Evolutionary conservation across 116 monocot species (phyloP).

Genomic region (Dioscorea cayenensis): DNA sequence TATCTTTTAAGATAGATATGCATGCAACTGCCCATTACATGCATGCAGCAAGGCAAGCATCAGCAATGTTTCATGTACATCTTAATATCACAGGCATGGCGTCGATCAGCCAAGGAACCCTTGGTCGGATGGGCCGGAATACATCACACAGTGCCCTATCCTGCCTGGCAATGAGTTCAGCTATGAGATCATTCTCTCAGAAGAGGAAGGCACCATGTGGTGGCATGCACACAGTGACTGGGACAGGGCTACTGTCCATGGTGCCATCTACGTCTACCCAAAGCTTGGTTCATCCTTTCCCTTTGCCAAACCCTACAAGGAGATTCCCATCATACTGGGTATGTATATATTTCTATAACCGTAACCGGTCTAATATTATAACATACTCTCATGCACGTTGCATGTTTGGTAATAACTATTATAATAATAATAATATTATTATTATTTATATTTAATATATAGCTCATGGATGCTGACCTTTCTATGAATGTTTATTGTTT

Average conservation of each 20-base stretch:
- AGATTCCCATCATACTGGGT: slow-evolving; percentile 11
- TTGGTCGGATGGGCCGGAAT: slow-evolving; percentile 9
- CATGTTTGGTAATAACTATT: background rate
- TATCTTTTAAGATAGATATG: too few species aligned
- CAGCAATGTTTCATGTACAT: too few species aligned
- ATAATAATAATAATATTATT: too few species aligned
- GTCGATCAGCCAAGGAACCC: slow-evolving; percentile 7
- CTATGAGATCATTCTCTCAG: background rate
- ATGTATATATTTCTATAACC: background rate
- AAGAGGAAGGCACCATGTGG: slow-evolving; percentile 10
- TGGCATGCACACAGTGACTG: slow-evolving; percentile 11
- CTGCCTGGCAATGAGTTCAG: background rate
- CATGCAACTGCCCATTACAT: too few species aligned
- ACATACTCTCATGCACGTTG: background rate
- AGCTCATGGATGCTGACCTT: background rate
- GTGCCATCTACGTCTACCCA: slow-evolving; percentile 5
- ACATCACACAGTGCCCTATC: slow-evolving; percentile 12
- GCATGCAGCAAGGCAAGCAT: too few species aligned
- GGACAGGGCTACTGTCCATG: slow-evolving; percentile 8
- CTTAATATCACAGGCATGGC: slow-evolving; percentile 4
- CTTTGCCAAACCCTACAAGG: slow-evolving; percentile 5
- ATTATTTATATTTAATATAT: background rate
- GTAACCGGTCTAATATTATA: too few species aligned
- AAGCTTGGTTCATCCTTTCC: background rate
- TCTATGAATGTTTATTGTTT: too few species aligned